Evolutionary conservation across 441 rosid species (phyloP).

Genomic region (Populus hybrid): DNA sequence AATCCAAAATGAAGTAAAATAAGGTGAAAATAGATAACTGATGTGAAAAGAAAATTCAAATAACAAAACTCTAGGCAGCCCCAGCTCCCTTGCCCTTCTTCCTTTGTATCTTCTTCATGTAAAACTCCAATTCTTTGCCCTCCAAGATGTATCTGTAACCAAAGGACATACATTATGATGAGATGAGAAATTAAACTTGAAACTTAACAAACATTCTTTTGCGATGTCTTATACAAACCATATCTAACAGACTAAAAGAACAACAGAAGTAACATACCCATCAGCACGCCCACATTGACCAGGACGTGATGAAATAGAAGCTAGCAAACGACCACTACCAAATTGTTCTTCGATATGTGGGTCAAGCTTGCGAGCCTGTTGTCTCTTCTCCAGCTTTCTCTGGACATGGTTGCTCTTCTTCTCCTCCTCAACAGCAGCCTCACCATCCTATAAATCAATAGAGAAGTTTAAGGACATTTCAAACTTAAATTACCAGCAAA

Average conservation of each 20-base stretch:
- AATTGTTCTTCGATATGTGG: constrained; percentile 60
- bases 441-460: constrained; percentile 40
- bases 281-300: constrained; percentile 67
- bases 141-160: constrained; percentile 23
- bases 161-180: background rate
- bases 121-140: constrained; percentile 27
- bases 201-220: background rate
- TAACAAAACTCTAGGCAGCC: constrained; percentile 20
- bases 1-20: background rate
- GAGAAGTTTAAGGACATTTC: background rate
- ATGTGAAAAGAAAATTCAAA: background rate
- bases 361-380: constrained; percentile 29
- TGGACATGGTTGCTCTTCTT: constrained; percentile 51
- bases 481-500: background rate
- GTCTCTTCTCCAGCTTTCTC: constrained; percentile 43
- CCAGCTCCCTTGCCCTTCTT: constrained; percentile 25
- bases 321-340: constrained; percentile 49
- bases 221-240: background rate
- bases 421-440: constrained; percentile 42
- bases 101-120: constrained; percentile 25
- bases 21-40: background rate
- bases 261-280: constrained; percentile 34
- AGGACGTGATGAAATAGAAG: constrained; percentile 59
- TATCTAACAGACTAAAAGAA: background rate
- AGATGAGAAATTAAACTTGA: background rate